phyloP scores from a whole-genome alignment of 2,329 filamentous ascomycete genomes.

The Rhexocercosporidium sp. region DNA sequence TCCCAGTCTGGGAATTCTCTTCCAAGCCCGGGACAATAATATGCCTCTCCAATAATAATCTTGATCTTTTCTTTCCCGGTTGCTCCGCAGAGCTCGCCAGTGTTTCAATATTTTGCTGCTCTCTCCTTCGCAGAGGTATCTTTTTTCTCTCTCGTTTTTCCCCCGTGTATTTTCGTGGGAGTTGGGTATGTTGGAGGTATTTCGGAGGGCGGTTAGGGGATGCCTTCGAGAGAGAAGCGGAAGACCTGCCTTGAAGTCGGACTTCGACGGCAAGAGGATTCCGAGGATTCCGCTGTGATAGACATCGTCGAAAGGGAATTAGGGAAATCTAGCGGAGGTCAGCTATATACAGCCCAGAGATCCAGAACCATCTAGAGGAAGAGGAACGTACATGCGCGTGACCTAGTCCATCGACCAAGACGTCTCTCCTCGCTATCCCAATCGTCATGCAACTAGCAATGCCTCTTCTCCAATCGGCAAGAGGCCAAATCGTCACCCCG shows the following conservation, averaged over 20 bases:
- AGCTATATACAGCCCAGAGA: not conserved
- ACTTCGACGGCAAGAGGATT: too few relatives aligned
- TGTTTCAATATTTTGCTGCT: not conserved
- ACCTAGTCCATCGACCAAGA: not conserved
- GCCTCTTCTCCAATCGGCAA: not conserved
- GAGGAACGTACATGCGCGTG: not conserved
- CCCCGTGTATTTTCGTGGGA: not conserved
- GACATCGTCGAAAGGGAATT: not conserved
- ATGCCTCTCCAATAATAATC: slow-evolving; percentile 8
- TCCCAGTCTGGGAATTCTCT: slow-evolving; percentile 8
- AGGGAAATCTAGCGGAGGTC: not conserved
- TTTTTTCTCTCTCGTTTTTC: not conserved
- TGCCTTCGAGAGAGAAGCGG: not conserved
- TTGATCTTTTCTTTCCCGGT: not conserved
- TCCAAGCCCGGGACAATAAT: slow-evolving; percentile 16
- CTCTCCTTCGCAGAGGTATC: not conserved
- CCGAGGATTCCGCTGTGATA: too few relatives aligned
- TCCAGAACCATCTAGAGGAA: not conserved
- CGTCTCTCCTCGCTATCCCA: not conserved
- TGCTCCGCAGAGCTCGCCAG: not conserved
- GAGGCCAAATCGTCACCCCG: not conserved
- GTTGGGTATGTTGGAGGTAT: not conserved
- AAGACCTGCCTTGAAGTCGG: not conserved
- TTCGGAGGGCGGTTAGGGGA: too few relatives aligned
- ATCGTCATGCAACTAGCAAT: not conserved